Conservation (phyloP, 164 flowering plant genomes). For the Chimonanthus salicifolius region DNA sequence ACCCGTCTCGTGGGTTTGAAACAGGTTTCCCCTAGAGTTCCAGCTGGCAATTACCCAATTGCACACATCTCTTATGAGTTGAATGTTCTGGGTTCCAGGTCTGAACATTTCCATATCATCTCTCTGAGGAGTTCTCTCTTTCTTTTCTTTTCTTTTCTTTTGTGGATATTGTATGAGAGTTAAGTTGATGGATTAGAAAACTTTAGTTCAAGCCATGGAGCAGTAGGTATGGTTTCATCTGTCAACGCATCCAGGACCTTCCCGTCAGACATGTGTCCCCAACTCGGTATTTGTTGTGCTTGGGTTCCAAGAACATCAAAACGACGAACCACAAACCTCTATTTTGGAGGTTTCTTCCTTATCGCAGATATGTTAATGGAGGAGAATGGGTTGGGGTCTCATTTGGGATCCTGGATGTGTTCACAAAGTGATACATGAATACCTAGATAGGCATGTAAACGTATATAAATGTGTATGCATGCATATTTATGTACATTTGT, state of each 20-base stretch:
- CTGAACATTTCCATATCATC: constrained; percentile 6
- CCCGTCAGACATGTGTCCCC: not conserved
- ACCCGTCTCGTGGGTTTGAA: constrained; percentile 45
- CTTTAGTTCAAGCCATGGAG: not conserved
- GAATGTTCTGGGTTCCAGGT: constrained; percentile 76
- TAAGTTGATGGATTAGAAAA: not conserved
- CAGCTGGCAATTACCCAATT: constrained; percentile 60
- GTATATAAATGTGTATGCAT: not conserved
- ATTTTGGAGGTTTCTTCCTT: not conserved
- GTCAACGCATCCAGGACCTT: not conserved
- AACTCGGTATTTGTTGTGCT: not conserved
- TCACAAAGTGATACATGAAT: too few relatives aligned
- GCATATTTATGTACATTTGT: not conserved
- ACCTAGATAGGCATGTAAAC: too few relatives aligned
- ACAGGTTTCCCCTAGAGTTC: constrained; percentile 62
- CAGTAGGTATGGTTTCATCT: not conserved
- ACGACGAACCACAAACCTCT: too few relatives aligned
- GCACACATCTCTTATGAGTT: constrained; percentile 64
- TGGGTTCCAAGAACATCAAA: not conserved
- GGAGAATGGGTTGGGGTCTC: too few relatives aligned
- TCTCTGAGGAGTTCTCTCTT: not conserved
- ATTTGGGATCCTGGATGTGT: too few relatives aligned
- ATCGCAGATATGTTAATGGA: not conserved
- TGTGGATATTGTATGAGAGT: not conserved
- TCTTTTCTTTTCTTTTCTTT: not conserved